phyloP scores from a whole-genome alignment of 495 filamentous ascomycete species.

The Endocarpon pusillum region DNA sequence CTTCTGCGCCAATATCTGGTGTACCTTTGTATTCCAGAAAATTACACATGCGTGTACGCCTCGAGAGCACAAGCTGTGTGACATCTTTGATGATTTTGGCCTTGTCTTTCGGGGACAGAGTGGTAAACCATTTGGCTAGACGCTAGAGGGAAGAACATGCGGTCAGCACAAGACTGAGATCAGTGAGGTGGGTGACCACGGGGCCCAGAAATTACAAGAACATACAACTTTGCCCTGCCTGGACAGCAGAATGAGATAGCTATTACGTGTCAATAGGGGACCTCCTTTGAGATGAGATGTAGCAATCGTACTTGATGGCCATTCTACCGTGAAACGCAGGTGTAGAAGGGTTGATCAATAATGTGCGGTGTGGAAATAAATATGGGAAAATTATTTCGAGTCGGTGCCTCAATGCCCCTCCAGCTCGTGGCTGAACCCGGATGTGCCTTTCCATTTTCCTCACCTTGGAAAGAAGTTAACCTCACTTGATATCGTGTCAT shows the following conservation, averaged over 20 bases:
- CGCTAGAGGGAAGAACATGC: constrained; percentile 42
- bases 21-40: constrained; percentile 98
- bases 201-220: constrained; percentile 28
- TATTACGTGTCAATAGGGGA: constrained; percentile 17
- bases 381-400: no score
- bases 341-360: no score
- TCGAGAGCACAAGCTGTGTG: constrained; percentile 88
- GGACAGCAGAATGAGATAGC: constrained; percentile 93
- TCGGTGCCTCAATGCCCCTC: no score
- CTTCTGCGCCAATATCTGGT: no score
- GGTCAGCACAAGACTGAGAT: constrained; percentile 7
- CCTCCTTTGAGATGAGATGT: not conserved
- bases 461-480: no score
- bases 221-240: constrained; percentile 97
- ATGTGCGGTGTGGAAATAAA: no score
- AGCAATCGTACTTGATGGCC: not conserved
- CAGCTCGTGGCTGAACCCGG: no score
- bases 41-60: constrained; percentile 97
- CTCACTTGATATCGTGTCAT: no score
- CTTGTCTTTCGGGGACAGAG: constrained; percentile 93
- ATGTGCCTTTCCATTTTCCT: no score
- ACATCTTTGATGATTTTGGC: constrained; percentile 99
- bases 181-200: constrained; percentile 7
- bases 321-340: not conserved
- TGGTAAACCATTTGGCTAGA: constrained; percentile 99